Evolutionary conservation across 2,329 filamentous ascomycete species (phyloP).

Genomic region (Elsinoe batatas): DNA sequence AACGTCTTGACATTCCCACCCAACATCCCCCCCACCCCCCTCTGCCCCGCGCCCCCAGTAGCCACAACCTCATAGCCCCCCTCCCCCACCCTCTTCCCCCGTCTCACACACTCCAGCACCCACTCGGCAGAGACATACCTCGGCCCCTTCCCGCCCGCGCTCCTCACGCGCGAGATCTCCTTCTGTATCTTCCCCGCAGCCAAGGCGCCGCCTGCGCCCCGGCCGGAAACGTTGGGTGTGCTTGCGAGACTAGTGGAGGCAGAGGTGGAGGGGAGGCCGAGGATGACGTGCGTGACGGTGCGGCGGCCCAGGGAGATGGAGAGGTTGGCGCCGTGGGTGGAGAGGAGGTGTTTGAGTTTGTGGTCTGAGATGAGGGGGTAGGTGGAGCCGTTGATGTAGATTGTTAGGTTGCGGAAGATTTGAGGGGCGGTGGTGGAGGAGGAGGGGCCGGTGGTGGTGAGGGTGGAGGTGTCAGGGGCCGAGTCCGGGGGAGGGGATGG

Average conservation of each 20-base stretch:
- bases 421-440: slow-evolving; percentile 12
- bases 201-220: slow-evolving; percentile 62
- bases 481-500: background rate
- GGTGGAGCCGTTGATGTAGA: slow-evolving; percentile 85
- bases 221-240: slow-evolving; percentile 32
- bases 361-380: slow-evolving; percentile 75
- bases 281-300: slow-evolving; percentile 75
- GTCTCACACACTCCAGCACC: slow-evolving; percentile 75
- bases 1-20: too few relatives aligned
- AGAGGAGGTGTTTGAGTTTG: slow-evolving; percentile 68
- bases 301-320: slow-evolving; percentile 62
- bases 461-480: background rate
- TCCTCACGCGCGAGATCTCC: slow-evolving; percentile 53
- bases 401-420: slow-evolving; percentile 56
- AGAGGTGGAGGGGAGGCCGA: slow-evolving; percentile 46
- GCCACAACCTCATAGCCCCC: slow-evolving; percentile 49
- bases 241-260: slow-evolving; percentile 14
- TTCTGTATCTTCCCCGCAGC: slow-evolving; percentile 70
- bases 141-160: slow-evolving; percentile 53
- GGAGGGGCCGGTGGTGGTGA: background rate
- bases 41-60: background rate
- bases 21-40: background rate
- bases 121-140: slow-evolving; percentile 77
- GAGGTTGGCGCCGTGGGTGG: slow-evolving; percentile 60
- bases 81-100: slow-evolving; percentile 64